Percentiles rank a stretch among this genome's conserved stretches.
phyloP scores from a whole-genome alignment of 352 stramenopile genomes.

The Phytopythium sindhum region DNA sequence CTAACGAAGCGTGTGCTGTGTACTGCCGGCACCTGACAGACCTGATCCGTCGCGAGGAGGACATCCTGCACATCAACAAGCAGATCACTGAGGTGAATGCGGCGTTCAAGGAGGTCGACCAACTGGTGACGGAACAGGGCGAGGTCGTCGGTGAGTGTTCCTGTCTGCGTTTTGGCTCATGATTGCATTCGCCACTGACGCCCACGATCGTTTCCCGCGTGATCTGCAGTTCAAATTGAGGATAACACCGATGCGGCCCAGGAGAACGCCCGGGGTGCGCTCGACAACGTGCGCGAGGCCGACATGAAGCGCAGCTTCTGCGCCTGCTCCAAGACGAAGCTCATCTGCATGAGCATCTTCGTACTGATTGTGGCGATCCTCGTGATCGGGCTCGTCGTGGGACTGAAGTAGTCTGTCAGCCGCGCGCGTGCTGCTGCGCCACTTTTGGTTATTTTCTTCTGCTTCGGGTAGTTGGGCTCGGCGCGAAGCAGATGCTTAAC shows the following conservation, averaged over 20 bases:
- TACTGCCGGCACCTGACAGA: slow-evolving; percentile 26
- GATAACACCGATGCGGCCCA: slow-evolving; percentile 47
- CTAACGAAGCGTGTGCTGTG: slow-evolving; percentile 5
- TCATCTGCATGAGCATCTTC: slow-evolving; percentile 54
- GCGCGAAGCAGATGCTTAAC: not conserved
- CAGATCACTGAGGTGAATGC: slow-evolving; percentile 66
- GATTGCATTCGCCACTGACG: not conserved
- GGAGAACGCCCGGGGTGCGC: slow-evolving; percentile 42
- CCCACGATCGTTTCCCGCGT: not conserved
- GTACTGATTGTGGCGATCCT: slow-evolving; percentile 41
- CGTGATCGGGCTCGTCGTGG: slow-evolving; percentile 40
- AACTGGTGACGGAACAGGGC: slow-evolving; percentile 57
- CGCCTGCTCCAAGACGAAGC: slow-evolving; percentile 57
- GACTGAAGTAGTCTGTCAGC: slow-evolving; percentile 26
- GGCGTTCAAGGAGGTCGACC: slow-evolving; percentile 61
- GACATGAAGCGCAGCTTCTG: slow-evolving; percentile 48
- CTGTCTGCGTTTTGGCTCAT: not conserved
- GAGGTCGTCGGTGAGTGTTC: slow-evolving; percentile 53
- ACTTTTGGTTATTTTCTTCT: not conserved
- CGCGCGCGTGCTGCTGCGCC: not conserved
- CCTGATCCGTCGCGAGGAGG: slow-evolving; percentile 53
- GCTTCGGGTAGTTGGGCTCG: not conserved
- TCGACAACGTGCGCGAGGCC: slow-evolving; percentile 55
- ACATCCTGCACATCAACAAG: slow-evolving; percentile 74
- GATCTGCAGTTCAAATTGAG: slow-evolving; percentile 46